These are phyloP conservation scores for Cladosporium sp. DNA, from an alignment of 2,329 filamentous ascomycete species.

Conservation along the genomic window DNA sequence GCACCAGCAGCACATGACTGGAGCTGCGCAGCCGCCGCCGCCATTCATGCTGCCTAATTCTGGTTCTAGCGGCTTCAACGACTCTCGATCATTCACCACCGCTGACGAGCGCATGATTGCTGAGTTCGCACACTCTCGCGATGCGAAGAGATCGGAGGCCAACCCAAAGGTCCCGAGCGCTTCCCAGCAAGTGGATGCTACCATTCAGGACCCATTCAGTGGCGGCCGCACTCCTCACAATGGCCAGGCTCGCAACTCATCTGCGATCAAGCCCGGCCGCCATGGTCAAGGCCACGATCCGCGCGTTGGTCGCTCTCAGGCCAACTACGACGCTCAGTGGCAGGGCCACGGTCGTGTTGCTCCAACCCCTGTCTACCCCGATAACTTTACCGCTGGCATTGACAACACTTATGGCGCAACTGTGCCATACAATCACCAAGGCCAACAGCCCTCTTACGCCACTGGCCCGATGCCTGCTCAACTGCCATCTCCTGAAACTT, in stretches of 20 bases:
- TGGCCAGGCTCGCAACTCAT: background rate
- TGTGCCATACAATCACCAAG: background rate
- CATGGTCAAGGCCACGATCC: background rate
- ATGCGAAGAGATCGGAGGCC: background rate
- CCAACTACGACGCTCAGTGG: background rate
- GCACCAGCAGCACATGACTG: background rate
- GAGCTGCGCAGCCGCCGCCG: background rate
- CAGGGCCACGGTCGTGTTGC: background rate
- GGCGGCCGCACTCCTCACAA: background rate
- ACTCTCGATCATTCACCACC: slow-evolving; percentile 9
- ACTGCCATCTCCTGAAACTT: slow-evolving; percentile 7
- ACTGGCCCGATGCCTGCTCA: background rate
- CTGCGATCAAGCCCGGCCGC: background rate
- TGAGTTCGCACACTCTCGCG: slow-evolving; percentile 5
- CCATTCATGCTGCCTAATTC: background rate
- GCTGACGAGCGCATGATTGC: slow-evolving; percentile 16
- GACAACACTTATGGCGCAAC: background rate
- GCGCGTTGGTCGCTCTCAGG: background rate
- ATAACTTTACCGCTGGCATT: background rate
- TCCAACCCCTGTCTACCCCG: background rate
- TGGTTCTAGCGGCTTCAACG: background rate
- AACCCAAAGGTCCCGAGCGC: background rate
- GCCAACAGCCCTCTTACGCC: background rate
- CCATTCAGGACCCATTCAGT: background rate
- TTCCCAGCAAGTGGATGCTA: background rate